These are phyloP conservation scores for Sporothrix euskadiensis DNA, from an alignment of 2,329 filamentous ascomycete species.

Conservation along the genomic window DNA sequence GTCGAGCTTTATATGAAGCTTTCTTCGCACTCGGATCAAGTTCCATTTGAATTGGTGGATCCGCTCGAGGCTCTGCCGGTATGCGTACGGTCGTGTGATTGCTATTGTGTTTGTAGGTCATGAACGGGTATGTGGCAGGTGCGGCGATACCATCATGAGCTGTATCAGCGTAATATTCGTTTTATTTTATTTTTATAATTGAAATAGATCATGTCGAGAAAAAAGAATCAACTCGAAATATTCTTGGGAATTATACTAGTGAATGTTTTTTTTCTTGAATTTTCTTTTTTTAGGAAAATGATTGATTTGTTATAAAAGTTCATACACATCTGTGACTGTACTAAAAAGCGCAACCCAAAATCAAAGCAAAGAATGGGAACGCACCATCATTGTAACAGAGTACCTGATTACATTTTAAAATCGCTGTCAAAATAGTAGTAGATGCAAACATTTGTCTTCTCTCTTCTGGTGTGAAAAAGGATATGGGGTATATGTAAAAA, in stretches of 20 bases:
- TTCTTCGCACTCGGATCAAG: neutral
- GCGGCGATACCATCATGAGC: too few species aligned
- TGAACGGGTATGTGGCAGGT: too few species aligned
- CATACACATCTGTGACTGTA: neutral
- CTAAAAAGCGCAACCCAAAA: neutral
- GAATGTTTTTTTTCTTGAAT: too few species aligned
- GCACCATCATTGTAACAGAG: neutral
- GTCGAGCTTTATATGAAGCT: neutral
- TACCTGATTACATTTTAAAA: neutral
- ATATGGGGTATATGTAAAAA: slow-evolving; percentile 19
- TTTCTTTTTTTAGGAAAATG: too few species aligned
- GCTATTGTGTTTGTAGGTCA: too few species aligned
- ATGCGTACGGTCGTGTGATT: neutral
- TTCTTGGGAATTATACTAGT: neutral
- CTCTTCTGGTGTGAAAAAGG: slow-evolving; percentile 6
- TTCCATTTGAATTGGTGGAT: neutral
- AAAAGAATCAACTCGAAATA: neutral
- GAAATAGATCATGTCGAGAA: neutral
- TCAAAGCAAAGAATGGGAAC: neutral
- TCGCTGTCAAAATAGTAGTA: neutral
- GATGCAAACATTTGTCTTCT: neutral
- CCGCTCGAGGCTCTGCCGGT: neutral
- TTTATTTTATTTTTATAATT: neutral
- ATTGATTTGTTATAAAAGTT: too few species aligned
- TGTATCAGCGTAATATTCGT: too few species aligned